These are phyloP conservation scores for Aspergillus latus DNA, from an alignment of 2,329 filamentous ascomycete species.

Conservation along the genomic window DNA sequence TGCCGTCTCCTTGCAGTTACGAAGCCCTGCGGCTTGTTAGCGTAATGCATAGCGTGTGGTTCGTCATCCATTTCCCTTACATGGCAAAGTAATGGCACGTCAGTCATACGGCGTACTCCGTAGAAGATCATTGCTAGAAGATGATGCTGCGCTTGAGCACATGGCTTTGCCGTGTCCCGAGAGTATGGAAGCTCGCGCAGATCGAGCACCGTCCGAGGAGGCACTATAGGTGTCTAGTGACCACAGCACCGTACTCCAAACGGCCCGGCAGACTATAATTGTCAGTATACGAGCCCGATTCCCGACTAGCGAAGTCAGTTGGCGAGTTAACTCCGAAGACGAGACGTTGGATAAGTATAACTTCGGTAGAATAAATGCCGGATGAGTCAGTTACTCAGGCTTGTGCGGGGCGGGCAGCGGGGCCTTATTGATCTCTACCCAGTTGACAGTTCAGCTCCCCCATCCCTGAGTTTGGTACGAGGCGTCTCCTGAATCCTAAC, in stretches of 20 bases:
- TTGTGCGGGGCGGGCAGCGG: constrained; percentile 6
- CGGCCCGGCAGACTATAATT: neutral
- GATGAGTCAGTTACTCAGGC: neutral
- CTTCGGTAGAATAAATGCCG: neutral
- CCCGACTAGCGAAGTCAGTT: constrained; percentile 2
- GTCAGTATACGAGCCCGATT: neutral
- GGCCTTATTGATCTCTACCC: neutral
- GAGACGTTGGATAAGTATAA: neutral
- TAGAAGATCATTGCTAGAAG: neutral
- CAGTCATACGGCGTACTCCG: neutral
- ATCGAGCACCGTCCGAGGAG: neutral
- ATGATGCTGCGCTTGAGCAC: neutral
- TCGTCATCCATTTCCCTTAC: neutral
- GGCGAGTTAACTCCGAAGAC: neutral
- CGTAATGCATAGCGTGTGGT: neutral
- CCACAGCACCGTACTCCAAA: neutral
- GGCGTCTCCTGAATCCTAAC: neutral
- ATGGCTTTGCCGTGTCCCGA: neutral
- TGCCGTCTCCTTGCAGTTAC: neutral
- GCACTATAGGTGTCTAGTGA: neutral
- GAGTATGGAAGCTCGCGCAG: neutral
- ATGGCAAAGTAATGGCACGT: neutral
- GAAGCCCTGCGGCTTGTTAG: neutral
- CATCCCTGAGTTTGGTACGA: neutral
- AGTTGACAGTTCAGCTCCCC: neutral